Evolutionary conservation across 1,284 basidiomycete genomes (phyloP).

Genomic region (Leccinum fuscescens): DNA sequence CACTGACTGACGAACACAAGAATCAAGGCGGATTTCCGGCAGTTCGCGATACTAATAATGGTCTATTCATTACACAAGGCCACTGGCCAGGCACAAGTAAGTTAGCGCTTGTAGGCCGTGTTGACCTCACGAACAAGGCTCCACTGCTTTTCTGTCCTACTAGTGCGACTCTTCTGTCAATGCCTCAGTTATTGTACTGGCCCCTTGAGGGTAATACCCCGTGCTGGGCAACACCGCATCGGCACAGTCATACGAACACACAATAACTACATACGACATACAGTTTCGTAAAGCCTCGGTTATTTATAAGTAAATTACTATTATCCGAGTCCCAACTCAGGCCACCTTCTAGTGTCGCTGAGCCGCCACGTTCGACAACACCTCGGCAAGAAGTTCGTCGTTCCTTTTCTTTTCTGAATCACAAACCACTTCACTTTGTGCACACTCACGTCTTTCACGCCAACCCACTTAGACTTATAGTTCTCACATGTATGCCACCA

Average conservation of each 20-base stretch:
- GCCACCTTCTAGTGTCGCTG: no score
- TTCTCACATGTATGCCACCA: conserved; percentile 29
- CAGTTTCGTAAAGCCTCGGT: conserved; percentile 25
- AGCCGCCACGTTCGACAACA: background rate
- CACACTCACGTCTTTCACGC: conserved; percentile 27
- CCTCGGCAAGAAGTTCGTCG: conserved; percentile 14
- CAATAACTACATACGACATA: conserved; percentile 1
- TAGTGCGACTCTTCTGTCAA: conserved; percentile 3
- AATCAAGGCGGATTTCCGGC: no score
- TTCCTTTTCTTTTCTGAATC: conserved; percentile 11
- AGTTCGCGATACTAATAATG: no score
- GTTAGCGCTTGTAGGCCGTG: background rate
- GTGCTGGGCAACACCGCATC: conserved; percentile 16
- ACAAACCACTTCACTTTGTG: conserved; percentile 15
- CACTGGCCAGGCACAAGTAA: background rate
- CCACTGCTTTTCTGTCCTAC: background rate
- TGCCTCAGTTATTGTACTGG: conserved; percentile 3
- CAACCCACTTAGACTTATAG: conserved; percentile 13
- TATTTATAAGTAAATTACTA: conserved; percentile 17
- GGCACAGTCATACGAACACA: no score
- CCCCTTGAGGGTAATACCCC: conserved; percentile 1
- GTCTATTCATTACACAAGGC: no score
- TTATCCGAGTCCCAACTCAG: no score
- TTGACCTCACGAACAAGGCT: conserved; percentile 6
- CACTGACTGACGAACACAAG: no score